Evolutionary conservation across 108 stramenopile genomes (phyloP), one percentile per base, ranked within the genome.

Genomic region (Cyclostephanos invisitatus): DNA sequence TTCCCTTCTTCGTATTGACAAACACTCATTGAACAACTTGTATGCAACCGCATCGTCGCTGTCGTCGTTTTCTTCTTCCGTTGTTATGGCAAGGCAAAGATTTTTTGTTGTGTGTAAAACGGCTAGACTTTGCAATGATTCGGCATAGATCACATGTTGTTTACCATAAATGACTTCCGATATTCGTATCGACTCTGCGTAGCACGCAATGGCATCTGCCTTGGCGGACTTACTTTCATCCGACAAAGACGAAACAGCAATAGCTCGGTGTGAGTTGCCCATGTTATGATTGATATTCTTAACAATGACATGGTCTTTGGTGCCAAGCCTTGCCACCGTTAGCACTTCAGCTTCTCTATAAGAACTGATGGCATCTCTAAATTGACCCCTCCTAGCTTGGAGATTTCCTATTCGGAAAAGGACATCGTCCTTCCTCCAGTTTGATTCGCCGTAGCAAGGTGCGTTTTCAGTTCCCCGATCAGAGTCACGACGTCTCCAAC

Each of bases 401-500:
- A 84, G 59, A 68, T 73, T 81, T 10, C 75, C 83, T 7, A 84
- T 64, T 56, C 80, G 67, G 42, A 84, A 73, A 24, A 84, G 29
- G 17, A 81, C 22, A 56, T 84, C 83, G 63, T 81, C 78, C 56
- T 72, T 72, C 5, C 80, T 70, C 18, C n/a, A 18, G 36, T 44
- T 66, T 44, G 35, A 50, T 12, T 53, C 64, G 20, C 27, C 51
- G 18, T 21, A 5, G 2, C 21, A 21, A 22, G n/a, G 48, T 27
- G 67, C 37, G 42, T 54, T 58, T 28, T 66, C 64, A 15, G 58
- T 60, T 24, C 21, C 44, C 7, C 25, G 32, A 22, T 49, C 28
- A 27, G 32, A 27, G 62, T 62, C 62, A 25, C 50, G 36, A 44
- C 37, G 61, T 72, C 70, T 70, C 51, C 56, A 56, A 3, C 36